Evolutionary conservation across 2,329 filamentous ascomycete species (phyloP).

Genomic region (Clonostachys byssicola): DNA sequence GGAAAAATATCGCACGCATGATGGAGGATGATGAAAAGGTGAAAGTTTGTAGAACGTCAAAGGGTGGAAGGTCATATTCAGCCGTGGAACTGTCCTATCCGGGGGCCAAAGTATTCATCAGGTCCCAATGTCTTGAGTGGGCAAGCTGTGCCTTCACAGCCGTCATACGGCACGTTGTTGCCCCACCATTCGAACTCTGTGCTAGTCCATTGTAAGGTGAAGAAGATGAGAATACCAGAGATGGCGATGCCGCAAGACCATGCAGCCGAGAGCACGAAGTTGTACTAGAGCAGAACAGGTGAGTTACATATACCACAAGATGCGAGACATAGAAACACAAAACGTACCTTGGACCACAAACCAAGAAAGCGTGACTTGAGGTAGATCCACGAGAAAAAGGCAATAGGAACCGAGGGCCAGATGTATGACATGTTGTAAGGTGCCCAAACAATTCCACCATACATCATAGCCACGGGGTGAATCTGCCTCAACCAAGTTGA

Average conservation of each 20-base stretch:
- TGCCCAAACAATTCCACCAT: slow-evolving; percentile 39
- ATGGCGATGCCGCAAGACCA: slow-evolving; percentile 46
- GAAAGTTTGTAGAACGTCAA: not conserved
- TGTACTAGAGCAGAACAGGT: slow-evolving; percentile 29
- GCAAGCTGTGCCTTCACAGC: slow-evolving; percentile 36
- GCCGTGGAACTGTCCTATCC: slow-evolving; percentile 26
- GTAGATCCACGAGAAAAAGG: slow-evolving; percentile 47
- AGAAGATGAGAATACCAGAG: slow-evolving; percentile 48
- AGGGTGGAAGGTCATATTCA: not conserved
- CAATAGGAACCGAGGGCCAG: slow-evolving; percentile 46
- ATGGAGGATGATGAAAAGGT: not conserved
- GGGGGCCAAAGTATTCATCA: slow-evolving; percentile 31
- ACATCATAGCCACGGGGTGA: slow-evolving; percentile 42
- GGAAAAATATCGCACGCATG: too few relatives aligned
- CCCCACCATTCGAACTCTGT: slow-evolving; percentile 44
- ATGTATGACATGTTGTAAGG: slow-evolving; percentile 48
- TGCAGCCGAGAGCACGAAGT: slow-evolving; percentile 47
- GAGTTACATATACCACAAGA: not conserved
- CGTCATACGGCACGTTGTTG: slow-evolving; percentile 31
- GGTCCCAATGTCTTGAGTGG: slow-evolving; percentile 22
- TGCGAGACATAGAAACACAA: not conserved
- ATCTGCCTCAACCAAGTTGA: slow-evolving; percentile 36
- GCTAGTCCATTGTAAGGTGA: slow-evolving; percentile 40
- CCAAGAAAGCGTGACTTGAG: slow-evolving; percentile 41
- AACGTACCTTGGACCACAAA: slow-evolving; percentile 45